phyloP scores from a whole-genome alignment of 1,284 basidiomycete species.

The Ceratorhiza oryzae-sativae region DNA sequence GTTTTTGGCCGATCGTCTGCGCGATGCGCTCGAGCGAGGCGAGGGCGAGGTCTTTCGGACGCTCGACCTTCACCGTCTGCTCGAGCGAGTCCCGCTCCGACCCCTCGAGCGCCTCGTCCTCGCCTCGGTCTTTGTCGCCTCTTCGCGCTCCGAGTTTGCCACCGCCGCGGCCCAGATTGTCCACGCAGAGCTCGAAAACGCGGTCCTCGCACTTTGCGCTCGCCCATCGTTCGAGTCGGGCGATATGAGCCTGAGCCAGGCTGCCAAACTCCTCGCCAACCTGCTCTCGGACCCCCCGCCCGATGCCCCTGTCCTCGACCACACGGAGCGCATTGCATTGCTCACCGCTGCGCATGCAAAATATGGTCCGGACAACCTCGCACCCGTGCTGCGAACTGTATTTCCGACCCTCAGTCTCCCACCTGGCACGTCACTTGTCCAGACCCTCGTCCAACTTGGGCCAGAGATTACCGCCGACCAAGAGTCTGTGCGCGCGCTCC shows the following conservation, averaged over 20 bases:
- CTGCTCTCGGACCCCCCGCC: constrained; percentile 71
- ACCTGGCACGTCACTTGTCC: constrained; percentile 69
- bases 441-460: constrained; percentile 75
- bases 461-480: constrained; percentile 76
- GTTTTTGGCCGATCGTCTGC: constrained; percentile 82
- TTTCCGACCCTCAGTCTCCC: constrained; percentile 71
- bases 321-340: constrained; percentile 71
- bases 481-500: constrained; percentile 70
- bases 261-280: constrained; percentile 79
- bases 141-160: constrained; percentile 74
- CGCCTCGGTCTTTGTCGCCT: constrained; percentile 72
- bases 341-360: constrained; percentile 76
- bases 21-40: constrained; percentile 83
- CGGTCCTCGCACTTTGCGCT: constrained; percentile 72
- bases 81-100: constrained; percentile 75
- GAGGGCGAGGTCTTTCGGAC: constrained; percentile 79
- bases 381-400: constrained; percentile 63
- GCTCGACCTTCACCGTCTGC: constrained; percentile 80
- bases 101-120: constrained; percentile 82
- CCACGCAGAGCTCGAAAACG: constrained; percentile 76
- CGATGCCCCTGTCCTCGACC: constrained; percentile 73
- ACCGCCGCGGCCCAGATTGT: constrained; percentile 71
- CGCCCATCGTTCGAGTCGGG: constrained; percentile 80
- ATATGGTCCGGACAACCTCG: constrained; percentile 66
- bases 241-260: constrained; percentile 74